Base-by-base conservation (phyloP, 306 rosid genomes). In the Comarum palustre region DNA sequence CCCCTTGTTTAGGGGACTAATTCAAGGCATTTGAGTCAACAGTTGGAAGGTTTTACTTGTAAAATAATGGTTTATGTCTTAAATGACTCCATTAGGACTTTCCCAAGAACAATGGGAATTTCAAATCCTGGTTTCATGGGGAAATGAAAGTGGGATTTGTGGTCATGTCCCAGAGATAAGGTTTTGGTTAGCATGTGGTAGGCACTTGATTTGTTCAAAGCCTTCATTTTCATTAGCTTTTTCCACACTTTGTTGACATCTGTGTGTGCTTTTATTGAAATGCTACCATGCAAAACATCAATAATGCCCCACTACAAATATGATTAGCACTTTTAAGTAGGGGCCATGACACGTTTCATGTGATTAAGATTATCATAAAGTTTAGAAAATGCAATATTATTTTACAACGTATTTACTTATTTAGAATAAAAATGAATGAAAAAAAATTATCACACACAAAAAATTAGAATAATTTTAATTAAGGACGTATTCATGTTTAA, bases 61-160 rank as follows among this genome's bases (percentile, higher is more conserved):
- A 65, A 38, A 50, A 34, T 41, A 61, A 57, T 7, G 22, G 43
- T 32, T 22, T 5, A 11, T 4, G 34, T 27, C 64, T 29, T 66
- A 66, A 19, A 38, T 42, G 70, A 45, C 72, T 67, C 57, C 27
- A 27, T 25, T 0, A 27, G 42, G 57, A 67, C 58, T 48, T 47
- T 68, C 73, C 42, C 31, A 48, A 32, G 32, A 14, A 31, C 58
- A 71, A 65, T 22, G 46, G 24, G 65, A 63, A 57, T 24, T 72
- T 66, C 69, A 66, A 71, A 57, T 67, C 60, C 76, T 43, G 68
- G 69, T 78, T 52, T 68, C 55, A 29, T 45, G 63, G 62, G 72
- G n/a, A 63, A 63, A 29, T 41, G 67, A 3, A 36, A 62, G 24
- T 54, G 32, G 31, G 32, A 54, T 57, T 29, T 41, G 25, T 41